These are phyloP conservation scores for Fusarium sp. DNA, from an alignment of 2,329 filamentous ascomycete genomes.

Conservation along the genomic window DNA sequence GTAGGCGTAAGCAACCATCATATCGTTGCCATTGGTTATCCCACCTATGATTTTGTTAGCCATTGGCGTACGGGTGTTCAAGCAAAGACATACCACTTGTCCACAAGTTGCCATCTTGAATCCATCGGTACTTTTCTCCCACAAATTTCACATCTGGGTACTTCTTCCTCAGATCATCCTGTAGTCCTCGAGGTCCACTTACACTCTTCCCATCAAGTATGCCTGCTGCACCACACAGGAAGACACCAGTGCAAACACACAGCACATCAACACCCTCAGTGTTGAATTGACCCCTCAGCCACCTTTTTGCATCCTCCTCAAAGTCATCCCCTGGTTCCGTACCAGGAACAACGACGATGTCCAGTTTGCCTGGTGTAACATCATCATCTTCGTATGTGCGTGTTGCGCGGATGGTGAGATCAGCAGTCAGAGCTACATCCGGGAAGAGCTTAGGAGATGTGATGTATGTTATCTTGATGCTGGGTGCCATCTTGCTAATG, in stretches of 20 bases:
- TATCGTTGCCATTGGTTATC: conserved; percentile 67
- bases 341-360: conserved; percentile 63
- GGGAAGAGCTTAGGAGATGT: conserved; percentile 51
- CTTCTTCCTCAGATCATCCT: conserved; percentile 52
- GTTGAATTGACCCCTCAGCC: conserved; percentile 56
- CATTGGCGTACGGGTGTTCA: not conserved
- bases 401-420: conserved; percentile 53
- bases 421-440: conserved; percentile 57
- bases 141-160: conserved; percentile 56
- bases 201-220: conserved; percentile 58
- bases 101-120: conserved; percentile 65
- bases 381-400: conserved; percentile 57
- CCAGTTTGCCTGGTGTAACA: conserved; percentile 62
- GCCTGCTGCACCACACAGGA: conserved; percentile 61
- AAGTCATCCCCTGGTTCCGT: conserved; percentile 55
- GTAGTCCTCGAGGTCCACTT: conserved; percentile 60
- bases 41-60: conserved; percentile 53
- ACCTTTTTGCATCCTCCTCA: conserved; percentile 52
- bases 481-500: conserved; percentile 56
- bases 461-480: conserved; percentile 60
- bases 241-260: conserved; percentile 63
- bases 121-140: conserved; percentile 62
- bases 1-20: conserved; percentile 63
- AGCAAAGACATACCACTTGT: conserved; percentile 58
- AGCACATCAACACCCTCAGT: conserved; percentile 58